Percentiles rank a stretch among this genome's conserved stretches.
Evolutionary conservation across 2,329 filamentous ascomycete genomes (phyloP).

Genomic region (Hymenoscyphus scutula): DNA sequence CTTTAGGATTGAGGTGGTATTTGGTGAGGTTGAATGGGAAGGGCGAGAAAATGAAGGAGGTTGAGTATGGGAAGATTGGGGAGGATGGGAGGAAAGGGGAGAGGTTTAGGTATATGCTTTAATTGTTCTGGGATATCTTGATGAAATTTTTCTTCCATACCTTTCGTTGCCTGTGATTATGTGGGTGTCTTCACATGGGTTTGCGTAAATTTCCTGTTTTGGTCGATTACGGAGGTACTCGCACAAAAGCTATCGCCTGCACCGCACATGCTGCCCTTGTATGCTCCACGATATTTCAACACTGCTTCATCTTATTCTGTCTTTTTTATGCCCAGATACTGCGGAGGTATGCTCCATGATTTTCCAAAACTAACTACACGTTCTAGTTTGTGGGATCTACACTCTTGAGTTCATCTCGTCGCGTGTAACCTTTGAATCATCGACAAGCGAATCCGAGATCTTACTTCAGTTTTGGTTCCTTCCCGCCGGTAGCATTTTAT

Average conservation of each 20-base stretch:
- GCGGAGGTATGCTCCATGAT: no score
- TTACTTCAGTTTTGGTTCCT: not conserved
- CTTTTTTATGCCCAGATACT: no score
- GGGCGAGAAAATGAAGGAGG: not conserved
- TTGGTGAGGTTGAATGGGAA: conserved; percentile 29
- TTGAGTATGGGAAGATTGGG: conserved; percentile 22
- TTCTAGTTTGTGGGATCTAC: no score
- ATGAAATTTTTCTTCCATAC: not conserved
- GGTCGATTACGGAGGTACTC: no score
- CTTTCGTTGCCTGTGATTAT: not conserved
- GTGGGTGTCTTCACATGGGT: not conserved
- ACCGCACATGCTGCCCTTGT: no score
- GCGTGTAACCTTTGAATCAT: no score
- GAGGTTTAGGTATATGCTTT: conserved; percentile 10
- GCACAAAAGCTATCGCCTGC: no score
- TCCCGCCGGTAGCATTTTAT: not conserved
- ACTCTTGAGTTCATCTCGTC: no score
- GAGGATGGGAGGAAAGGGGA: conserved; percentile 15
- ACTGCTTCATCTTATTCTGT: no score
- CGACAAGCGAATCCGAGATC: not conserved
- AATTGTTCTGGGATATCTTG: not conserved
- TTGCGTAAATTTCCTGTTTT: no score
- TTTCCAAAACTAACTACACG: no score
- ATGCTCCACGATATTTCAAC: no score
- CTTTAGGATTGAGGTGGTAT: conserved; percentile 41